Evolutionary conservation across 106 monocot genomes (phyloP), one percentile per base, ranked within the genome.

Genomic region (Hemerocallis citrina): DNA sequence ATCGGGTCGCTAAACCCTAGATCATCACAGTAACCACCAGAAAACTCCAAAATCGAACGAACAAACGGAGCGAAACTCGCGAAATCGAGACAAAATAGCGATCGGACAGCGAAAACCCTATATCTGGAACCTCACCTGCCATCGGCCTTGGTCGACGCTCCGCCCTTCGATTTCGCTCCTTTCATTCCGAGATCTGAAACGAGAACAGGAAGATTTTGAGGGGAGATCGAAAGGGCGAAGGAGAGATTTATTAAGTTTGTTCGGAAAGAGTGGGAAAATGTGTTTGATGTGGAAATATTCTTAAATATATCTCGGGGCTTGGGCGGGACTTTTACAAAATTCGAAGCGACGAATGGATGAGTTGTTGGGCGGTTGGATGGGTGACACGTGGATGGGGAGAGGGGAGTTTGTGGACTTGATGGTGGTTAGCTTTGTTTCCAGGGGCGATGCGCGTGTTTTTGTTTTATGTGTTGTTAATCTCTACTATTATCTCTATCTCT

Each of bases 171-270:
- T 17, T 49, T 48, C 3, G 33, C 2, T 21, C 48, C 47, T 17
- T 45, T 49, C 32, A 47, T 64, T 39, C 21, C 39, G 52, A 52
- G 52, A 52, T 52, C 52, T 52, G 52, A 8, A 52, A 6, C 12
- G 12, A 27, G 15, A 14, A 52, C 27, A 4, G 14, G 13, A 2
- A 29, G 13, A 52, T 29, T 29, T 52, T 52, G 52, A 29, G n/a
- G 52, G n/a, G 27, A 27, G 15, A 52, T 52, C 13, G 28, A 12
- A n/a, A n/a, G n/a, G 52, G 9, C 5, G 23, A 25, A 52, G 0
- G 52, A 23, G 22, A 4, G 10, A 48, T 22, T 20, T 30, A 52
- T 52, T 52, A 52, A 29, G 52, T 25, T 52, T 52, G 13, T 52
- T 8, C 10, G 5, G 28, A 29, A 12, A 30, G 52, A 52, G 52